These are phyloP conservation scores for Trichoderma pleuroti DNA, from an alignment of 2,329 filamentous ascomycete genomes.

Conservation along the genomic window DNA sequence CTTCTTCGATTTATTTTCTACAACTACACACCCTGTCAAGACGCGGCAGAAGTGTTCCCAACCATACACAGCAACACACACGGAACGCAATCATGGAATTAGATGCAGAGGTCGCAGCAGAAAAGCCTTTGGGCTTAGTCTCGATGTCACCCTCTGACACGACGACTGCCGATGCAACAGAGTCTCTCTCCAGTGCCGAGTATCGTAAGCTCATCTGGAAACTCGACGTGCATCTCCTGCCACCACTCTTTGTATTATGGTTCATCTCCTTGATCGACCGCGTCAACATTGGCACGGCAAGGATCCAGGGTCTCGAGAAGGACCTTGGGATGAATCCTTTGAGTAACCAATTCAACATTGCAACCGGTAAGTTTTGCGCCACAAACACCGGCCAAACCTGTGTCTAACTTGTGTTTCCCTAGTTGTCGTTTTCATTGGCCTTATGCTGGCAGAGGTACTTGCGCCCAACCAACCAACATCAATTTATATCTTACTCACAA, in stretches of 20 bases:
- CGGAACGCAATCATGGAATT: neutral
- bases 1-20: neutral
- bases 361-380: neutral
- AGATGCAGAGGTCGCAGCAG: constrained; percentile 3
- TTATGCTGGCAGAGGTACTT: constrained; percentile 13
- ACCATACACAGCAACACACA: neutral
- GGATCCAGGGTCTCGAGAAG: constrained; percentile 26
- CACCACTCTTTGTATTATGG: constrained; percentile 30
- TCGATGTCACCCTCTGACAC: neutral
- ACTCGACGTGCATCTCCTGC: constrained; percentile 25
- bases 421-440: constrained; percentile 15
- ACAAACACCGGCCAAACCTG: neutral
- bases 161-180: neutral
- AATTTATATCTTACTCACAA: constrained; percentile 17
- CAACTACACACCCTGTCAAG: constrained; percentile 9
- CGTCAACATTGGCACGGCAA: constrained; percentile 27
- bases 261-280: constrained; percentile 28
- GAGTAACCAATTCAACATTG: constrained; percentile 11
- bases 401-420: neutral
- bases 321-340: constrained; percentile 22
- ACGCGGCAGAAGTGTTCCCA: neutral
- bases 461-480: neutral
- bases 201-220: constrained; percentile 29
- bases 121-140: constrained; percentile 9
- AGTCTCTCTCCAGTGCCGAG: neutral